phyloP scores from a whole-genome alignment of 371 early-diverging fungal species.

The Mortierella sp. region DNA sequence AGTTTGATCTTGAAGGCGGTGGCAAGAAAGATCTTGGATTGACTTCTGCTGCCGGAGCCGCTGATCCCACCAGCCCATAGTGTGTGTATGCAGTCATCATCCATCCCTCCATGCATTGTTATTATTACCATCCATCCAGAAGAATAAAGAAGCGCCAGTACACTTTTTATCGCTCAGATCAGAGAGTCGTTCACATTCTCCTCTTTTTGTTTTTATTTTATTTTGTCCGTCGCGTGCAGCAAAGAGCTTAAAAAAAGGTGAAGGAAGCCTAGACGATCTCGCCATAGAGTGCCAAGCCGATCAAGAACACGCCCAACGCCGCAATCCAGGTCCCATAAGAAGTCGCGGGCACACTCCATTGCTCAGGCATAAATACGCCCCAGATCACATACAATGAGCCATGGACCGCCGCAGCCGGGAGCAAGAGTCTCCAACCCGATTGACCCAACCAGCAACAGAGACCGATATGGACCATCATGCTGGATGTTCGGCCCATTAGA shows the following conservation, averaged over 20 bases:
- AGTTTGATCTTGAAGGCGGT: slow-evolving; percentile 46
- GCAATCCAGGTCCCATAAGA: slow-evolving; percentile 54
- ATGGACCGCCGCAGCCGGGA: slow-evolving; percentile 40
- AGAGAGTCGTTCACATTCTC: neutral
- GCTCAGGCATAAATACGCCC: slow-evolving; percentile 47
- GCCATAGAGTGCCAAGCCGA: slow-evolving; percentile 55
- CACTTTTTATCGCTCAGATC: neutral
- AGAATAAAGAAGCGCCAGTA: neutral
- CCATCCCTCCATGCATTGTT: neutral
- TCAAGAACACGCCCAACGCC: slow-evolving; percentile 41
- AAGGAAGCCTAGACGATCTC: slow-evolving; percentile 38
- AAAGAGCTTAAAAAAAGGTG: neutral
- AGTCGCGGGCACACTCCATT: slow-evolving; percentile 55
- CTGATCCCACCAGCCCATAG: slow-evolving; percentile 27
- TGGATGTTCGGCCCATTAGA: slow-evolving; percentile 54
- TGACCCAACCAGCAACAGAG: slow-evolving; percentile 50
- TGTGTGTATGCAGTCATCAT: neutral
- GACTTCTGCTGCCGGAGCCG: slow-evolving; percentile 24
- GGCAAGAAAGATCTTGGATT: slow-evolving; percentile 49
- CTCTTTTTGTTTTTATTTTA: neutral
- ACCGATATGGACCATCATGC: slow-evolving; percentile 59
- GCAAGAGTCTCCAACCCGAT: slow-evolving; percentile 27
- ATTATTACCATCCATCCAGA: neutral
- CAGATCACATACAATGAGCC: slow-evolving; percentile 46
- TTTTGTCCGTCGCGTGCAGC: neutral